Evolutionary conservation across 192 early-diverging fungal genomes (phyloP).

Genomic region (Diversispora epigaea): DNA sequence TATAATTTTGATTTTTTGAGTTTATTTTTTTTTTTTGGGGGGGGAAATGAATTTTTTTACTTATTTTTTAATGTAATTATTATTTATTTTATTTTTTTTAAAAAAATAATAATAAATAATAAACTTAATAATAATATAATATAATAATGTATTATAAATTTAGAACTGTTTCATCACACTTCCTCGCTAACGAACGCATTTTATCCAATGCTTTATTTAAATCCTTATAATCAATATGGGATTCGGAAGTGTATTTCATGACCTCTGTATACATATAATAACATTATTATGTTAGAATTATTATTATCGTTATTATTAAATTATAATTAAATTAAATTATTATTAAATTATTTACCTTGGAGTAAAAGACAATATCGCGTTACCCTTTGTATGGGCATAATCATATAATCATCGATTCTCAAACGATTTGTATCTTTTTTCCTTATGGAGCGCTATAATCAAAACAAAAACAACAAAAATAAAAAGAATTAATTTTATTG

Average conservation of each 20-base stretch:
- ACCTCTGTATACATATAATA: conserved; percentile 35
- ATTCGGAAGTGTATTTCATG: conserved; percentile 36
- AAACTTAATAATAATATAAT: too few species aligned
- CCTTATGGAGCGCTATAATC: conserved; percentile 7
- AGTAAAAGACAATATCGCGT: conserved; percentile 75
- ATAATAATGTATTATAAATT: too few species aligned
- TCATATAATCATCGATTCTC: conserved; percentile 69
- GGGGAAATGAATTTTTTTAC: too few species aligned
- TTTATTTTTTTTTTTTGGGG: too few species aligned
- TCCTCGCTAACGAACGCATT: conserved; percentile 30
- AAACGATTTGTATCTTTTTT: conserved; percentile 56
- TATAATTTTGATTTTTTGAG: too few species aligned
- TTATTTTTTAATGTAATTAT: too few species aligned
- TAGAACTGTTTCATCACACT: conserved; percentile 4
- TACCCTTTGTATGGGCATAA: conserved; percentile 78
- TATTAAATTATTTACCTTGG: conserved; percentile 35
- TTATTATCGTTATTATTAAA: neutral
- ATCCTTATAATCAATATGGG: conserved; percentile 32
- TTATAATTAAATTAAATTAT: neutral
- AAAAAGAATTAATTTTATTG: neutral
- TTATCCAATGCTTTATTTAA: conserved; percentile 36
- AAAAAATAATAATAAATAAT: too few species aligned
- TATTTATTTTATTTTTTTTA: too few species aligned
- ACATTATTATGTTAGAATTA: neutral
- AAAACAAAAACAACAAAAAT: neutral